A percentile compares a stretch with the other conserved stretches of the same genome.
Evolutionary conservation across 306 rosid genomes (phyloP).

Genomic region (Quercus wislizeni): DNA sequence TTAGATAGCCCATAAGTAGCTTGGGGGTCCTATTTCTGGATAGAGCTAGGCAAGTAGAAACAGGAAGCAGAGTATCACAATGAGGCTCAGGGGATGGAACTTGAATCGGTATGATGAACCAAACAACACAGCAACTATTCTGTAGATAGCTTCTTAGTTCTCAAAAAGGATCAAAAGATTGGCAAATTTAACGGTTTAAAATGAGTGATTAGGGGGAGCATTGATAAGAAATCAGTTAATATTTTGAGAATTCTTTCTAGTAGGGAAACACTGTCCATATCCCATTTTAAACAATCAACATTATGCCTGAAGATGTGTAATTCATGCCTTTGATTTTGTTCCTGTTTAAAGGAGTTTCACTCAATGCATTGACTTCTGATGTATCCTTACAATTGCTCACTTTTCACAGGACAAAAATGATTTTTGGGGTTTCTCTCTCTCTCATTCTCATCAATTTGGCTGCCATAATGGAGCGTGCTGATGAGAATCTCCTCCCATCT

Average conservation of each 20-base stretch:
- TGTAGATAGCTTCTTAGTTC: background rate
- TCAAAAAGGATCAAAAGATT: background rate
- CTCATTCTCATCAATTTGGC: slow-evolving; percentile 86
- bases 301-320: background rate
- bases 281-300: background rate
- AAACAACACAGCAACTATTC: background rate
- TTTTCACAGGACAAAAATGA: slow-evolving; percentile 41
- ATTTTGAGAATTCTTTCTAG: background rate
- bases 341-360: background rate
- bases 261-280: background rate
- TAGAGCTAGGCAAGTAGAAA: background rate
- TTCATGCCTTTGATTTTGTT: background rate
- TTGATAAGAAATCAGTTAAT: background rate
- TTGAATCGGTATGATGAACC: background rate
- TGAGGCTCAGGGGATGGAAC: background rate
- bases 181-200: background rate
- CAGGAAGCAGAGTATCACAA: background rate
- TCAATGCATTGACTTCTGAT: slow-evolving; percentile 5
- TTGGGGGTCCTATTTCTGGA: background rate
- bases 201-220: background rate
- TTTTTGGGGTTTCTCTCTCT: slow-evolving; percentile 69
- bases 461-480: slow-evolving; percentile 93
- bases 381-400: slow-evolving; percentile 2
- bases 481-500: slow-evolving; percentile 92
- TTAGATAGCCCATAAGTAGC: background rate